Evolutionary conservation across 2,329 filamentous ascomycete genomes (phyloP).

Genomic region (Xylaria polymorpha): DNA sequence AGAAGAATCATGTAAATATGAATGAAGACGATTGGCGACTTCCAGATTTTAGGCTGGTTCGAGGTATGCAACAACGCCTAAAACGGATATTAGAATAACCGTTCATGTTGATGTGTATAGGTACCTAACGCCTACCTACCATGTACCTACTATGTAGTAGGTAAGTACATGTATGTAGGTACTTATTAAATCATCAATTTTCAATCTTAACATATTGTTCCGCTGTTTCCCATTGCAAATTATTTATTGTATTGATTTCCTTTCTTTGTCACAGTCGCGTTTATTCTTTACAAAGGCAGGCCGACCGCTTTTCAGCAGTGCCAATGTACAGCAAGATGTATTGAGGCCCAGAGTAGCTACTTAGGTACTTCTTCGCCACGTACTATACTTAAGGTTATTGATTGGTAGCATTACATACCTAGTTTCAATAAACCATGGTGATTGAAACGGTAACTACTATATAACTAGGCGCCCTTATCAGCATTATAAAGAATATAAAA

Average conservation of each 20-base stretch:
- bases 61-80: not conserved
- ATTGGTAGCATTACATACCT: not conserved
- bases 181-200: too few species aligned
- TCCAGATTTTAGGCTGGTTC: not conserved
- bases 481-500: not conserved
- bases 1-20: conserved; percentile 7
- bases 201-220: too few species aligned
- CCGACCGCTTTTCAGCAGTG: too few species aligned
- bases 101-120: not conserved
- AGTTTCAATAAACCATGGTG: not conserved
- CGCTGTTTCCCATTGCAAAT: too few species aligned
- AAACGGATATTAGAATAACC: conserved; percentile 4
- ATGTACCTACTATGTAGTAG: too few species aligned
- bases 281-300: not conserved
- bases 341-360: too few species aligned
- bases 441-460: too few species aligned
- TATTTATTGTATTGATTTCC: not conserved
- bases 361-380: too few species aligned
- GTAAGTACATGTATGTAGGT: too few species aligned
- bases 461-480: too few species aligned
- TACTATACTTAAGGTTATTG: too few species aligned
- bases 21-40: not conserved
- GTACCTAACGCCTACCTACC: not conserved
- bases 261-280: not conserved
- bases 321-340: not conserved